A percentile compares a stretch with the other conserved stretches of the same genome.
Conservation (phyloP, 1,139 yeast species). For the Suhomyces atakaporum region DNA sequence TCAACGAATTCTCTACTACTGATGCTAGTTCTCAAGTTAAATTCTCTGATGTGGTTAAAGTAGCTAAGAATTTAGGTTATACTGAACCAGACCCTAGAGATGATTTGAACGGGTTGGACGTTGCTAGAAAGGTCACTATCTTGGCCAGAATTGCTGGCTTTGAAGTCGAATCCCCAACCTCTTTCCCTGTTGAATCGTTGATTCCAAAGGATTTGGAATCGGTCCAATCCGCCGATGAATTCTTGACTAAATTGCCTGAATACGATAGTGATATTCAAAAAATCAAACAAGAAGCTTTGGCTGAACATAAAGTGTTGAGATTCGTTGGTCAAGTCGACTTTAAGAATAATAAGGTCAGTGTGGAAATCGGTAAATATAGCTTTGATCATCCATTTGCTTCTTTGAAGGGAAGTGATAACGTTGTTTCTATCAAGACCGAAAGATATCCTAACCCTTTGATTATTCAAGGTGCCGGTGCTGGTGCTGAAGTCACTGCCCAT, state of each 20-base stretch:
- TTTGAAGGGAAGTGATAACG: constrained; percentile 93
- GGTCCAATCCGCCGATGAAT: constrained; percentile 72
- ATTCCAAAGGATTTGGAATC: constrained; percentile 86
- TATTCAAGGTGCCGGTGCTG: constrained; percentile 99
- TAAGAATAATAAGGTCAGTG: constrained; percentile 65
- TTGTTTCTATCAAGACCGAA: constrained; percentile 84
- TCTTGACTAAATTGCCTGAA: constrained; percentile 74
- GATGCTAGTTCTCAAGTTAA: constrained; percentile 57
- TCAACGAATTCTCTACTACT: constrained; percentile 84
- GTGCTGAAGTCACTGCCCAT: constrained; percentile 98
- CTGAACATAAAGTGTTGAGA: constrained; percentile 83
- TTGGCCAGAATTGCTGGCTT: constrained; percentile 91
- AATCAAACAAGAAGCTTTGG: constrained; percentile 77
- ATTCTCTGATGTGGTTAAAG: constrained; percentile 85
- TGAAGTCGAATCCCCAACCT: constrained; percentile 81
- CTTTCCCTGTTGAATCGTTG: constrained; percentile 94
- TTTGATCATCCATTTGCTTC: constrained; percentile 94
- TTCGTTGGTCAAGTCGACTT: constrained; percentile 91
- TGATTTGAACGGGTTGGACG: constrained; percentile 95
- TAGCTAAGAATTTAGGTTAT: constrained; percentile 89
- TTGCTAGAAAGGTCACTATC: constrained; percentile 96
- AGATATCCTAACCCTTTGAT: constrained; percentile 92
- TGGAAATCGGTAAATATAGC: constrained; percentile 84
- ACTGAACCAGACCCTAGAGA: constrained; percentile 99
- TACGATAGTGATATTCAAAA: constrained; percentile 79